Percentiles rank a stretch among this genome's conserved stretches.
These are phyloP conservation scores for Hydnomerulius pinastri DNA, from an alignment of 768 basidiomycete species.

Conservation along the genomic window DNA sequence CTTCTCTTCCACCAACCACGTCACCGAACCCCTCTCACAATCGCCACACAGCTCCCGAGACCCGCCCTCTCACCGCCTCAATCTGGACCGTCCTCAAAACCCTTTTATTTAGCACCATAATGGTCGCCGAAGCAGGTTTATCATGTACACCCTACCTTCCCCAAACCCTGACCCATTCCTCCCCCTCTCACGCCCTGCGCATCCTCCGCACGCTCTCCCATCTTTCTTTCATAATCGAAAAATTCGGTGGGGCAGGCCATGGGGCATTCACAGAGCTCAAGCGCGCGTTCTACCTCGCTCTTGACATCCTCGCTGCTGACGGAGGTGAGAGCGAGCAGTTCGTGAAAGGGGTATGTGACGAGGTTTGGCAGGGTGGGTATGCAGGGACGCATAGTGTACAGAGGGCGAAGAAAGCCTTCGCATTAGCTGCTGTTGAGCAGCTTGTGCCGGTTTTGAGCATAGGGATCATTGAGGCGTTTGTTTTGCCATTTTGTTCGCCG, in stretches of 20 bases:
- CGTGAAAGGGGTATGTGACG: constrained; percentile 38
- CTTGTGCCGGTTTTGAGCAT: constrained; percentile 63
- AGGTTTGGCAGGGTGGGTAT: constrained; percentile 27
- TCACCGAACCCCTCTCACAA: not conserved
- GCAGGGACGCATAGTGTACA: constrained; percentile 23
- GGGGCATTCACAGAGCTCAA: constrained; percentile 72
- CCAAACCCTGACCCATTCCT: constrained; percentile 38
- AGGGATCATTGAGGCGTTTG: constrained; percentile 50
- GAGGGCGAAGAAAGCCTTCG: constrained; percentile 55
- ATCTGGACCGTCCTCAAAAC: constrained; percentile 76
- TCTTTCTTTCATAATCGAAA: constrained; percentile 75
- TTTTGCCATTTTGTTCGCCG: constrained; percentile 68
- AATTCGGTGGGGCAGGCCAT: constrained; percentile 66
- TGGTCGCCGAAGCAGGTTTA: constrained; percentile 67
- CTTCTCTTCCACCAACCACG: constrained; percentile 16
- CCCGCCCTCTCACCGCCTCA: constrained; percentile 45
- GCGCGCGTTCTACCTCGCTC: constrained; percentile 71
- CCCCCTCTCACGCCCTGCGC: constrained; percentile 52
- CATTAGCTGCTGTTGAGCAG: constrained; percentile 77
- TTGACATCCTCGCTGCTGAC: constrained; percentile 66
- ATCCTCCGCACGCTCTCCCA: constrained; percentile 61
- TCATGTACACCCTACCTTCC: constrained; percentile 54
- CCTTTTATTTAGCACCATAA: constrained; percentile 69
- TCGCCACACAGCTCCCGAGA: constrained; percentile 41
- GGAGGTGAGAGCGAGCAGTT: constrained; percentile 38